Evolutionary conservation across 768 basidiomycete genomes (phyloP).

Genomic region (Pisolithus marmoratus): DNA sequence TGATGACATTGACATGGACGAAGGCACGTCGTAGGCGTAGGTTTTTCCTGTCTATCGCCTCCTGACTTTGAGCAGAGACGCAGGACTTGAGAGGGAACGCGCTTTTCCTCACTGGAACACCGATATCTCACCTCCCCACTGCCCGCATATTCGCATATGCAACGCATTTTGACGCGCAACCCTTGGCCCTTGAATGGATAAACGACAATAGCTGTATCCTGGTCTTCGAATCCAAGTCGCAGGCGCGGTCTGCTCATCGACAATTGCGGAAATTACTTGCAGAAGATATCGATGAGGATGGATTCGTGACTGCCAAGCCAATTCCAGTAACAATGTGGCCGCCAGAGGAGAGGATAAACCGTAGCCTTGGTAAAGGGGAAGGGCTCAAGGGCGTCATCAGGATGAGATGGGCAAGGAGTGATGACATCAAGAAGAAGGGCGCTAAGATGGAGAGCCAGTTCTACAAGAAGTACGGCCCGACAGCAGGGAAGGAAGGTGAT

Average conservation of each 20-base stretch:
- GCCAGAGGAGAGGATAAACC: conserved; percentile 69
- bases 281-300: conserved; percentile 50
- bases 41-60: conserved; percentile 3
- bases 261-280: conserved; percentile 45
- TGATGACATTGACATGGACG: conserved; percentile 30
- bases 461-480: conserved; percentile 66
- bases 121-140: conserved; percentile 72
- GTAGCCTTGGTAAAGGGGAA: conserved; percentile 62
- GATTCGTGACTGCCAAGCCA: conserved; percentile 57
- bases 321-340: conserved; percentile 77
- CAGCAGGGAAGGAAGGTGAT: conserved; percentile 57
- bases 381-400: conserved; percentile 60
- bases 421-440: conserved; percentile 75
- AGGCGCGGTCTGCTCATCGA: conserved; percentile 48
- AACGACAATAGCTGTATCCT: conserved; percentile 79
- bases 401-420: conserved; percentile 70
- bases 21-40: conserved; percentile 22
- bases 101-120: conserved; percentile 63
- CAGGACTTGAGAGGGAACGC: conserved; percentile 59
- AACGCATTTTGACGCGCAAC: conserved; percentile 68
- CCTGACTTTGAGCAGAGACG: neutral
- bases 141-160: conserved; percentile 76
- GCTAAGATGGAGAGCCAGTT: conserved; percentile 71
- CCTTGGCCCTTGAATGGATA: conserved; percentile 80
- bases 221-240: conserved; percentile 55